These are phyloP conservation scores for Eimeria necatrix DNA, from an alignment of 169 alveolate species.

Conservation along the genomic window DNA sequence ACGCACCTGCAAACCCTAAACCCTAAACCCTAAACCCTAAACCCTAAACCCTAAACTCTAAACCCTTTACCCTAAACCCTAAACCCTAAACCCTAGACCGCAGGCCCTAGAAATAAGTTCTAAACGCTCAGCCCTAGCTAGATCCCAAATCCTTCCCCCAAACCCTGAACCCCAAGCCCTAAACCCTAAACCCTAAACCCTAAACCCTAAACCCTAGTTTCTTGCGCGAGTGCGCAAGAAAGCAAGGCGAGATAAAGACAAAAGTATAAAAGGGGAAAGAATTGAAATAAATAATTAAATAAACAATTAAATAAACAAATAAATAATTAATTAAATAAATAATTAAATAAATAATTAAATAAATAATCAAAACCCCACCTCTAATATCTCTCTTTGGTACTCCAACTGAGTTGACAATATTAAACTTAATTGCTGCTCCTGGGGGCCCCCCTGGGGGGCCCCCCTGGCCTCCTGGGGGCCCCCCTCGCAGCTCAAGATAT, in stretches of 20 bases:
- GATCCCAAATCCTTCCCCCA: not conserved
- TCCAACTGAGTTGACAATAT: not conserved
- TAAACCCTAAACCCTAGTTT: no score
- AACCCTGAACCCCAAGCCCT: no score
- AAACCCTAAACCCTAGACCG: no score
- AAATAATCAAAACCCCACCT: not conserved
- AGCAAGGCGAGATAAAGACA: not conserved
- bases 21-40: not conserved
- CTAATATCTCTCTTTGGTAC: not conserved
- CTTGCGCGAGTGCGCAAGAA: not conserved
- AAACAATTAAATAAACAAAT: no score
- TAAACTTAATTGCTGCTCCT: not conserved
- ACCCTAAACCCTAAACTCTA: no score
- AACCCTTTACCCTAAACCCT: no score
- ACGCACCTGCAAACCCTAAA: not conserved
- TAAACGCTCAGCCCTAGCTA: not conserved
- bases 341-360: no score
- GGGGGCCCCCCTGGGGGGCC: not conserved
- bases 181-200: no score
- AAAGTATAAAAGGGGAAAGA: not conserved
- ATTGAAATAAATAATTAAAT: no score
- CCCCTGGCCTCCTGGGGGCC: no score
- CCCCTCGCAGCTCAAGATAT: no score
- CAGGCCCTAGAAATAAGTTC: not conserved
- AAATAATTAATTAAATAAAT: no score